Evolutionary conservation across 306 rosid genomes (phyloP), one percentile per base, ranked within the genome.

Genomic region (Phaseolus lunatus): DNA sequence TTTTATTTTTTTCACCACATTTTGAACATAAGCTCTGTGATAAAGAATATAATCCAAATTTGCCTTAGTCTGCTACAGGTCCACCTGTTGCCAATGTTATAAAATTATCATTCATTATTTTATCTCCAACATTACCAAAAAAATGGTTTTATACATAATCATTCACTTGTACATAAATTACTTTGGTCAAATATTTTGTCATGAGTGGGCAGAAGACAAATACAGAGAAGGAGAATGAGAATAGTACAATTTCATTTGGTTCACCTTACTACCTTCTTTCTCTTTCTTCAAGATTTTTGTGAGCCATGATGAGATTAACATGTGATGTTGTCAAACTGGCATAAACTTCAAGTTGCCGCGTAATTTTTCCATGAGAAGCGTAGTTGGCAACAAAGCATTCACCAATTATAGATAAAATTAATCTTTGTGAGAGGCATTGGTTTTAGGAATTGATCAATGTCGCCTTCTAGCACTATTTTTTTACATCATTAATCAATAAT

Each of bases 261-360:
- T 39, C 67, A 70, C 70, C 35, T 18, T 52, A 47, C 45, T 18
- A 15, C 69, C 53, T 48, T 56, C 29, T 33, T 18, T 14, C 0
- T 6, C 50, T 72, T 56, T 27, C 0, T n/a, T 26, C 24, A 26
- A 48, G 58, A 76, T 52, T 57, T 67, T 73, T 49, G 53, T n/a
- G 22, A 22, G 23, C 80, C 88, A 86, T 86, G 68, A 83, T 88
- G 65, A 77, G 75, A 56, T 19, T 29, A 19, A 58, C 88, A 84
- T 81, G 86, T 81, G 89, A 44, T 73, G 74, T 15, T 53, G 61
- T 47, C 78, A 77, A 56, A 37, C 26, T 57, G 73, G 37, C 68
- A 72, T 64, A 67, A 49, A 85, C 77, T 33, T 82, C 81, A 39
- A 24, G 39, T 73, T 77, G 83, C 86, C 67, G 80, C 87, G 15